These are phyloP conservation scores for Linnemannia exigua DNA, from an alignment of 192 early-diverging fungal species.

Conservation along the genomic window DNA sequence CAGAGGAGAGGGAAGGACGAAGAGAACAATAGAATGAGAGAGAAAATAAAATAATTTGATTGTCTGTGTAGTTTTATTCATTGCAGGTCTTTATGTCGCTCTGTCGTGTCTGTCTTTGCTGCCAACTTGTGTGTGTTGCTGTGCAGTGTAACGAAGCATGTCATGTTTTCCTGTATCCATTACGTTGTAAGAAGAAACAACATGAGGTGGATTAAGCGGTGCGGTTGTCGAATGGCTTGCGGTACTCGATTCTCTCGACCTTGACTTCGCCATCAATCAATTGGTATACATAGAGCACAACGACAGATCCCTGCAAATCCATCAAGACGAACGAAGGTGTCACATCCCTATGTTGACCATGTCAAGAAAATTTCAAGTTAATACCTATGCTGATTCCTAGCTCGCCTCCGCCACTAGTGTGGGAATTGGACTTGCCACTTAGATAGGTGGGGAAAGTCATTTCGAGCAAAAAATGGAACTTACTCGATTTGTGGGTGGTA, in stretches of 20 bases:
- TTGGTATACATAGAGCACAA: slow-evolving; percentile 95
- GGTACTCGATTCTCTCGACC: slow-evolving; percentile 94
- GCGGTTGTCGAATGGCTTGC: slow-evolving; percentile 66
- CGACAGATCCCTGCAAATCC: slow-evolving; percentile 84
- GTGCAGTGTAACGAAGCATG: background rate
- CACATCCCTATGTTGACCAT: slow-evolving; percentile 72
- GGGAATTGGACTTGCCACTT: too few species aligned
- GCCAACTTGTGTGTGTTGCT: background rate
- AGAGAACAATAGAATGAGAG: background rate
- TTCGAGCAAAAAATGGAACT: slow-evolving; percentile 24
- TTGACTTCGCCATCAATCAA: slow-evolving; percentile 92
- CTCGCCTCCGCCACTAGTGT: too few species aligned
- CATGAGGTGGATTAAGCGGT: slow-evolving; percentile 19
- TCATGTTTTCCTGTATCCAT: too few species aligned
- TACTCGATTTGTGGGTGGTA: slow-evolving; percentile 66
- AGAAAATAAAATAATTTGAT: too few species aligned
- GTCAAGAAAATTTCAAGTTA: slow-evolving; percentile 1
- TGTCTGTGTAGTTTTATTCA: too few species aligned
- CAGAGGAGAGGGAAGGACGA: too few species aligned
- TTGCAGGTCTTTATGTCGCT: too few species aligned
- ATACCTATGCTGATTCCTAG: slow-evolving; percentile 24
- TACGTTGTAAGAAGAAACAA: background rate
- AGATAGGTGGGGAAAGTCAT: slow-evolving; percentile 2
- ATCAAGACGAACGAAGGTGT: slow-evolving; percentile 96
- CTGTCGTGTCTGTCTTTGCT: too few species aligned